phyloP scores from a whole-genome alignment of 176 grass and related monocot genomes.

The Zizania latifolia region DNA sequence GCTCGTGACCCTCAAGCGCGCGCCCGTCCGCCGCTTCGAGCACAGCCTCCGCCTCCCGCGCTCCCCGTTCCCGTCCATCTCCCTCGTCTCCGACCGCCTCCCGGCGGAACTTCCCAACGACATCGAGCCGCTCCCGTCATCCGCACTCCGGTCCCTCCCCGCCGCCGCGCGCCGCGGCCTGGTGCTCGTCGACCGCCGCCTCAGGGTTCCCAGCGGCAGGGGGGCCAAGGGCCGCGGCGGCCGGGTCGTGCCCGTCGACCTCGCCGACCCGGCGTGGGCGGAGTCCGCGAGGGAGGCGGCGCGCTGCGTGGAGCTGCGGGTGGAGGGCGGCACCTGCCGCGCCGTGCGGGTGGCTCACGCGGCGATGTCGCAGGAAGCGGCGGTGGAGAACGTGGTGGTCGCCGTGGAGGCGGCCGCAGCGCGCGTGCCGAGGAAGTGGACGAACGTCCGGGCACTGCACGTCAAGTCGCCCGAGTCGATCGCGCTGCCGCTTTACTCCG shows the following conservation, averaged over 20 bases:
- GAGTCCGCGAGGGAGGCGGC: slow-evolving; percentile 32
- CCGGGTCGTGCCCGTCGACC: slow-evolving; percentile 40
- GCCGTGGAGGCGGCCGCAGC: slow-evolving; percentile 42
- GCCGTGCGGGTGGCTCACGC: slow-evolving; percentile 44
- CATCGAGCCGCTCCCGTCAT: slow-evolving; percentile 35
- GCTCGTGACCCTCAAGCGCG: slow-evolving; percentile 37
- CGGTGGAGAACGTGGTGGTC: slow-evolving; percentile 48
- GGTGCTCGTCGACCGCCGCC: slow-evolving; percentile 42
- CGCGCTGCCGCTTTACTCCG: slow-evolving; percentile 48
- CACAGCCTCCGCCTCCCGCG: slow-evolving; percentile 45
- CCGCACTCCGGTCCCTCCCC: slow-evolving; percentile 38
- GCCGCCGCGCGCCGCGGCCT: slow-evolving; percentile 39
- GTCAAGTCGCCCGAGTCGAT: slow-evolving; percentile 49
- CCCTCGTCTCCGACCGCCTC: slow-evolving; percentile 32
- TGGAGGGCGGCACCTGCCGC: slow-evolving; percentile 48
- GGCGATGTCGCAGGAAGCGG: slow-evolving; percentile 19
- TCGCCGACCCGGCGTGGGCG: slow-evolving; percentile 32
- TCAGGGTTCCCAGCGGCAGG: slow-evolving; percentile 35
- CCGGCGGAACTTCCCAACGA: slow-evolving; percentile 27
- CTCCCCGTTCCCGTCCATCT: slow-evolving; percentile 43
- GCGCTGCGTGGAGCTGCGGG: slow-evolving; percentile 24
- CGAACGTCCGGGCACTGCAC: slow-evolving; percentile 58
- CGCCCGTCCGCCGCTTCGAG: slow-evolving; percentile 37
- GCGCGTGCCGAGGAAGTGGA: slow-evolving; percentile 63
- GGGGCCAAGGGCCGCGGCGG: slow-evolving; percentile 11